Evolutionary conservation across 495 filamentous ascomycete genomes (phyloP).

Genomic region (Hypoxylon cercidicola): DNA sequence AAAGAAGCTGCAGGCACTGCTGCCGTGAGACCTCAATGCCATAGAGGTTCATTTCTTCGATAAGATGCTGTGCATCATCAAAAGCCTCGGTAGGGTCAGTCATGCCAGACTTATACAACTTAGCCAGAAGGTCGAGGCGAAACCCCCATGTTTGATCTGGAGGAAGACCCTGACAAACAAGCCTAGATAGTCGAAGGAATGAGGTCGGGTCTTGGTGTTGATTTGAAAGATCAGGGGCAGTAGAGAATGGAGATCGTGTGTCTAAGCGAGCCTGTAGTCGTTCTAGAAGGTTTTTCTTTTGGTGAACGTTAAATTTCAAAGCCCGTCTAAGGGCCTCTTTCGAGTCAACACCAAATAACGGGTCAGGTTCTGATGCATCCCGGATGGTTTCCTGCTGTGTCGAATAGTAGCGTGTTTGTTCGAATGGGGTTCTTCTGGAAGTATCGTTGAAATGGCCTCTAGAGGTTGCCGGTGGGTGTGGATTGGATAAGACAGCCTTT

Average conservation of each 20-base stretch:
- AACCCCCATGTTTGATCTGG: conserved; percentile 44
- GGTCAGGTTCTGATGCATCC: conserved; percentile 1
- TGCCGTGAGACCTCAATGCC: conserved; percentile 47
- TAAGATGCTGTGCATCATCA: conserved; percentile 16
- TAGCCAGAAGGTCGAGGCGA: conserved; percentile 44
- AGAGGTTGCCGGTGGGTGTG: conserved; percentile 18
- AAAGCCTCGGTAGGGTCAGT: not conserved
- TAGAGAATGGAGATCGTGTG: conserved; percentile 15
- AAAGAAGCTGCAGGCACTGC: conserved; percentile 47
- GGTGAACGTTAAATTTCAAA: conserved; percentile 36
- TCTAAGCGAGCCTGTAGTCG: conserved; percentile 35
- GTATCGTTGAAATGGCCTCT: conserved; percentile 20
- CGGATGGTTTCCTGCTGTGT: conserved; percentile 6
- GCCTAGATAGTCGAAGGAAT: conserved; percentile 42
- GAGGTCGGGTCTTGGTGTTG: conserved; percentile 11
- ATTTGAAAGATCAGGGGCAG: not conserved
- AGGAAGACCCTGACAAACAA: conserved; percentile 40
- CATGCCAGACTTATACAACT: conserved; percentile 16
- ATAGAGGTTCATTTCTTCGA: conserved; percentile 44
- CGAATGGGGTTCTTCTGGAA: conserved; percentile 24
- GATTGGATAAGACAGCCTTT: conserved; percentile 43
- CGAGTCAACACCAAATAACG: conserved; percentile 26
- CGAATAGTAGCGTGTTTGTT: conserved; percentile 37
- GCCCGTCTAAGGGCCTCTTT: conserved; percentile 18
- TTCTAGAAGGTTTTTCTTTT: conserved; percentile 41